Base-by-base conservation (phyloP, 345 rosid species). In the Citrus mangshanensis region DNA sequence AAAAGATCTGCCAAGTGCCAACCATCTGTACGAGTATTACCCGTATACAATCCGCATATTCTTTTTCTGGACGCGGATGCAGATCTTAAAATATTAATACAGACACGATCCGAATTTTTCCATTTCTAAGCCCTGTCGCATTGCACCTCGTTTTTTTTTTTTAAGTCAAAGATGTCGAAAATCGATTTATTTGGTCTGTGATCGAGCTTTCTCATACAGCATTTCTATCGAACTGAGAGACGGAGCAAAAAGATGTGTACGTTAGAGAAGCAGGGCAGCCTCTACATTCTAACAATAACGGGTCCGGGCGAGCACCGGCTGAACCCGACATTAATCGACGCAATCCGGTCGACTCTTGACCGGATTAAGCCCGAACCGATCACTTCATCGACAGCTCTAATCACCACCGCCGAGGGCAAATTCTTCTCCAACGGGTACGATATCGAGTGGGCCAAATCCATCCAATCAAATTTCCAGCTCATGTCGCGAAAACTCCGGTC, bases 401-500 rank as follows among this genome's bases (percentile, higher is more conserved):
- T 93, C 86, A 91, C 94, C 67, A 87, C 88, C 30, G 80, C 97
- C 49, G 76, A 88, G 13, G 98, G 98, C 13, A 90, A 82, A 76
- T 95, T 90, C 90, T 95, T 93, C 90, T 95, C 98, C 78, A 93
- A 95, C 77, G 98, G 98, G 66, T 91, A 82, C 80, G 97, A 93
- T 83, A 86, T 93, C 70, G 84, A 78, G 46, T 86, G 92, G 87
- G 90, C 91, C 62, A 35, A 74, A 30, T 25, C 86, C 28, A 61
- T 74, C 61, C 81, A 66, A 2, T 77, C 88, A 70, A 89, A 86
- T 9, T 65, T 66, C 78, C 1, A 2, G 19, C 55, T 72, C 61
- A 88, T 93, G 97, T 82, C 81, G 16, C 49, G 79, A 1, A 51
- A 81, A 34, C 83, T 88, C 72, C 78, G 82, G 40, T 80, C 86